These are phyloP conservation scores for Gorgonomyces haynaldii DNA, from an alignment of 192 early-diverging fungal species.

Conservation along the genomic window DNA sequence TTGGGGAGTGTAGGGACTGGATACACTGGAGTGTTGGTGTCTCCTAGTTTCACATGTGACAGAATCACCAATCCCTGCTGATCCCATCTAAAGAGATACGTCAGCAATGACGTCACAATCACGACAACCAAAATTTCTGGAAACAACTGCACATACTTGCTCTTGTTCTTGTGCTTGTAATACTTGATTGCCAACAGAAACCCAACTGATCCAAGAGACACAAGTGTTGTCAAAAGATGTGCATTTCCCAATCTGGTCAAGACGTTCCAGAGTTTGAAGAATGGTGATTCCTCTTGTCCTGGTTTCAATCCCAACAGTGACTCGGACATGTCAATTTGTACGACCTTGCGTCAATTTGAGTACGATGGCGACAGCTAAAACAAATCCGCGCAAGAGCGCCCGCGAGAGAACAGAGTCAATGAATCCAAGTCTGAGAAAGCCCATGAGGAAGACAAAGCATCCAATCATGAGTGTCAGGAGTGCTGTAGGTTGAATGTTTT, in stretches of 20 bases:
- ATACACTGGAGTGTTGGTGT: slow-evolving; percentile 16
- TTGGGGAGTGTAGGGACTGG: slow-evolving; percentile 52
- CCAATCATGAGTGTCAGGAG: slow-evolving; percentile 79
- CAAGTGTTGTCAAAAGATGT: slow-evolving; percentile 56
- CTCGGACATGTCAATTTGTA: slow-evolving; percentile 75
- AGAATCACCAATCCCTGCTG: slow-evolving; percentile 63
- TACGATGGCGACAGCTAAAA: slow-evolving; percentile 86
- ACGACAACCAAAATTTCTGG: slow-evolving; percentile 90
- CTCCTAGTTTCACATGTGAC: slow-evolving; percentile 56
- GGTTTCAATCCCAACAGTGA: slow-evolving; percentile 57
- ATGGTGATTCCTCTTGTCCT: slow-evolving; percentile 51
- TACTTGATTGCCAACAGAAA: slow-evolving; percentile 52
- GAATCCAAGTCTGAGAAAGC: slow-evolving; percentile 96
- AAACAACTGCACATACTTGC: slow-evolving; percentile 58
- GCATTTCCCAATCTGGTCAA: slow-evolving; percentile 46
- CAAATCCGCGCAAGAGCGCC: slow-evolving; percentile 88
- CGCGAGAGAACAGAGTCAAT: slow-evolving; percentile 90
- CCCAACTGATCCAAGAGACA: slow-evolving; percentile 58
- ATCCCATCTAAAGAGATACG: slow-evolving; percentile 56
- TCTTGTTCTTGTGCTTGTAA: slow-evolving; percentile 13
- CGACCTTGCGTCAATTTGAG: no score
- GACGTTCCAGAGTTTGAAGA: slow-evolving; percentile 63
- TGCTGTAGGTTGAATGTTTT: slow-evolving; percentile 31
- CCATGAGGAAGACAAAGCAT: slow-evolving; percentile 80
- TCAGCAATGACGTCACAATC: slow-evolving; percentile 57